These are phyloP conservation scores for Ceratocystis lukuohia DNA, from an alignment of 2,329 filamentous ascomycete species.

Conservation along the genomic window DNA sequence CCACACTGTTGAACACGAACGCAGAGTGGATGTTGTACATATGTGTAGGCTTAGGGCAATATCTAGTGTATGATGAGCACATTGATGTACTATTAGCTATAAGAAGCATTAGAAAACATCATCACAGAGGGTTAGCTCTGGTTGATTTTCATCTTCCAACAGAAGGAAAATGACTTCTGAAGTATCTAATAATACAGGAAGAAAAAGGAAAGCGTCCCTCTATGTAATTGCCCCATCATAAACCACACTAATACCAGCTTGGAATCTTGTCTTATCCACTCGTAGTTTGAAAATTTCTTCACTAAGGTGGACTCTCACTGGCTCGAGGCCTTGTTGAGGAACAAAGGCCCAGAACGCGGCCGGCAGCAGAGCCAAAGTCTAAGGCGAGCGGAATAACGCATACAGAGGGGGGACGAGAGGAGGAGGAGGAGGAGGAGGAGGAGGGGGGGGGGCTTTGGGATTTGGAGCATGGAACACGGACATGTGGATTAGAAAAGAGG, in stretches of 20 bases:
- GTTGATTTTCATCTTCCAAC: no score
- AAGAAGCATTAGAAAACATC: no score
- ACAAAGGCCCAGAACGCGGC: neutral
- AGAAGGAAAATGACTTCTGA: no score
- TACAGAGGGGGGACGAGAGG: neutral
- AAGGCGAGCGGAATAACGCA: neutral
- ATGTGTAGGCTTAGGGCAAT: no score
- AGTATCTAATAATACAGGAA: neutral
- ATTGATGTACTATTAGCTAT: no score
- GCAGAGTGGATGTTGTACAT: neutral
- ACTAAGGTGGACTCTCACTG: slow-evolving; percentile 13
- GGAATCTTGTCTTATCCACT: slow-evolving; percentile 2
- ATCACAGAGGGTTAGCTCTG: no score
- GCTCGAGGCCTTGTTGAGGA: neutral
- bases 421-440: neutral
- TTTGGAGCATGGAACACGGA: neutral
- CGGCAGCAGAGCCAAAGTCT: neutral
- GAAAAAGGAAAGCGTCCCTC: neutral
- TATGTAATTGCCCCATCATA: neutral
- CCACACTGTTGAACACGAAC: neutral
- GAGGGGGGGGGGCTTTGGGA: neutral
- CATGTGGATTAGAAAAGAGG: neutral
- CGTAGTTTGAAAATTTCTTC: slow-evolving; percentile 16
- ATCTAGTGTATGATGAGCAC: no score
- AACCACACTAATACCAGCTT: neutral